These are phyloP conservation scores for Phascolomyces articulosus DNA, from an alignment of 371 early-diverging fungal genomes.

Conservation along the genomic window DNA sequence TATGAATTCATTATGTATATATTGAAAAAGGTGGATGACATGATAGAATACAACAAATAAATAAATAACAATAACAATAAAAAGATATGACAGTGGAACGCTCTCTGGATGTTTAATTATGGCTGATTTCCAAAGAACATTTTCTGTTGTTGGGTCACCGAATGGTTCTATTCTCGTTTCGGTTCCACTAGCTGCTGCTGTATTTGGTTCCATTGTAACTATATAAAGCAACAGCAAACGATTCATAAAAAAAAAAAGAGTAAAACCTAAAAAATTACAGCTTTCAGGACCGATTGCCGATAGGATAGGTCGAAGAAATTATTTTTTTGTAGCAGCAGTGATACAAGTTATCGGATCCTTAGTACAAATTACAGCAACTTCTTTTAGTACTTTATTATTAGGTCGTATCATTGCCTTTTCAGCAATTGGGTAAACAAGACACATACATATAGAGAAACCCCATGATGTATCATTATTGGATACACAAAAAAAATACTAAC, in stretches of 20 bases:
- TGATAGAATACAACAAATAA: too few relatives aligned
- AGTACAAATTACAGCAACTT: constrained; percentile 60
- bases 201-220: constrained; percentile 43
- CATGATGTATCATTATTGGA: too few relatives aligned
- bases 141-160: constrained; percentile 1
- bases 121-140: constrained; percentile 31
- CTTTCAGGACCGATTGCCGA: constrained; percentile 43
- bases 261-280: constrained; percentile 17
- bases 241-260: not conserved
- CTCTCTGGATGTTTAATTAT: constrained; percentile 43
- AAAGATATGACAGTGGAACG: constrained; percentile 53
- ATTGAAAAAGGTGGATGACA: too few relatives aligned
- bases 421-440: constrained; percentile 64
- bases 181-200: constrained; percentile 34
- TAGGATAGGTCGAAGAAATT: constrained; percentile 36
- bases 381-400: constrained; percentile 56
- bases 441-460: too few relatives aligned
- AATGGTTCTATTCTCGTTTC: constrained; percentile 21
- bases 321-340: constrained; percentile 54
- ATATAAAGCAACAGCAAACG: too few relatives aligned
- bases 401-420: constrained; percentile 77
- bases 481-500: constrained; percentile 28
- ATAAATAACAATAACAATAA: not conserved
- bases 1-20: not conserved
- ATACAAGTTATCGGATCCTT: constrained; percentile 74